Percentiles rank a stretch among this genome's conserved stretches.
Evolutionary conservation across 345 rosid species (phyloP).

Genomic region (Aethionema arabicum): DNA sequence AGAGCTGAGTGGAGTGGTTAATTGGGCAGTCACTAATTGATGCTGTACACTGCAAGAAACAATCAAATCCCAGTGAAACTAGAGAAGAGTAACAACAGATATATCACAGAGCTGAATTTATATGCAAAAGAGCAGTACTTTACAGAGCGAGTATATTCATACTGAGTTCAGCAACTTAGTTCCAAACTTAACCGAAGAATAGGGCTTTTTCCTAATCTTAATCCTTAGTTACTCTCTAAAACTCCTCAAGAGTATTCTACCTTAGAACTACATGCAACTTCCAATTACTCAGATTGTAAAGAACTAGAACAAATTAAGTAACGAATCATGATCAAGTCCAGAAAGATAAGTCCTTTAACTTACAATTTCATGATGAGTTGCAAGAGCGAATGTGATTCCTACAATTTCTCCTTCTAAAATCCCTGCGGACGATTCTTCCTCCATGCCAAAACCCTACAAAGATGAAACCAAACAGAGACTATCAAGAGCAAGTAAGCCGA

Average conservation of each 20-base stretch:
- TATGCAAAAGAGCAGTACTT: constrained; percentile 4
- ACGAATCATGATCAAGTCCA: not conserved
- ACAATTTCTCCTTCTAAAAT: constrained; percentile 62
- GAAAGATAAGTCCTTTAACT: constrained; percentile 39
- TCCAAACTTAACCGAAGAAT: not conserved
- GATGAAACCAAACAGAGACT: constrained; percentile 9
- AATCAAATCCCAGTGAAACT: constrained; percentile 15
- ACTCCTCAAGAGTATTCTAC: constrained; percentile 9
- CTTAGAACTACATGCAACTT: constrained; percentile 14
- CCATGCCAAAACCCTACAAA: constrained; percentile 44
- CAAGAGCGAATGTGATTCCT: constrained; percentile 71
- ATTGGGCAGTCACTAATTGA: constrained; percentile 69
- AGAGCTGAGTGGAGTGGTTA: constrained; percentile 70
- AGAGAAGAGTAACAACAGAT: constrained; percentile 3
- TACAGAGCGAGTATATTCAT: constrained; percentile 7
- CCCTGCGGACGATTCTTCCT: constrained; percentile 43
- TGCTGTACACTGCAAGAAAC: constrained; percentile 52
- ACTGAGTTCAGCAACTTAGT: constrained; percentile 10
- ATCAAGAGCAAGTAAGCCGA: constrained; percentile 2
- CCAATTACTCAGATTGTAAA: constrained; percentile 4
- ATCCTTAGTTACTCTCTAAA: not conserved
- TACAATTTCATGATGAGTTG: constrained; percentile 67
- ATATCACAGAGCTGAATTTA: constrained; percentile 6
- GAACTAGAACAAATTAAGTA: not conserved
- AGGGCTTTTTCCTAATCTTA: not conserved